Evolutionary conservation across 441 rosid species (phyloP), one percentile per base, ranked within the genome.

Genomic region (Lepidium campestre): DNA sequence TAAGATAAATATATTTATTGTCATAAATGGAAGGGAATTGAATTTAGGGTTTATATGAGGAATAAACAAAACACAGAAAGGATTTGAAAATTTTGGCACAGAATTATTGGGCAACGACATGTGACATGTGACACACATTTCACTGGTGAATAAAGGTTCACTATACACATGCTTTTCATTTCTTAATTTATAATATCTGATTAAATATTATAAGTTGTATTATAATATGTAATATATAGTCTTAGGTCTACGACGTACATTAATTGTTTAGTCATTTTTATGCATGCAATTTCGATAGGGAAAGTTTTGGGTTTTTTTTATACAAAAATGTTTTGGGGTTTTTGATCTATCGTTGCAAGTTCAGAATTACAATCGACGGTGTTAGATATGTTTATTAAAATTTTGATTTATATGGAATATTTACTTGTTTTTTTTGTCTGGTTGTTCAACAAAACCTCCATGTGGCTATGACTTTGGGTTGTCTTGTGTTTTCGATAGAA

Each of bases 71-170:
- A 62, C 18, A 53, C 44, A 50, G 25, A 9, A 60, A 41, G 61
- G 59, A 15, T 35, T 47, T 53, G 9, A 53, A 41, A 62, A 54
- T n/a, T n/a, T 45, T 25, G 57, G 62, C 68, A 53, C 68, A 34
- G 56, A 62, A 70, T 70, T 37, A 71, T 71, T 62, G 36, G 70
- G 36, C 49, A 45, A 40, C 53, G 45, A 62, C 75, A 54, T 62
- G 63, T 46, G 49, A 62, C 64, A 62, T 62, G 69, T 71, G 64
- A 47, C 50, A 46, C 57, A 44, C 74, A 70, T 61, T 69, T 70
- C 68, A 62, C 69, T 36, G 62, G 69, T 57, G 36, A 62, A 62
- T 49, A 49, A 70, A 61, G 68, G 40, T 54, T 62, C 23, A 62
- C 57, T 25, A 25, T 44, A 62, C 49, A 54, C 57, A 54, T 70